Evolutionary conservation across 805 yeast genomes (phyloP), one percentile per base, ranked within the genome.

Genomic region (Candida insectorum): DNA sequence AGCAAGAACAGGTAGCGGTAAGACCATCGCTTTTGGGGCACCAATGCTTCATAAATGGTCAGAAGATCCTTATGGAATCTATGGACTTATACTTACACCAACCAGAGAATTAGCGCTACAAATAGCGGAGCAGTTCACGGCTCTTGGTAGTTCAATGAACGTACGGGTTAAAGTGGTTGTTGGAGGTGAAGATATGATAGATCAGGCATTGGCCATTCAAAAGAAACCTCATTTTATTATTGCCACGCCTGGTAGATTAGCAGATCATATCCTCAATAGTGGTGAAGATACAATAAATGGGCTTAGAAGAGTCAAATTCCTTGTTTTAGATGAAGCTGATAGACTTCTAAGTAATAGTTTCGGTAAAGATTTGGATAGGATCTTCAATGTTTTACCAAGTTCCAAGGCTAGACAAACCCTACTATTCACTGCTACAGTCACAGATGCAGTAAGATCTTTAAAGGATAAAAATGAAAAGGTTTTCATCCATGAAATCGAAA

Each of bases 1-100:
- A 26, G 98, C 98, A 20, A 85, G 85, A 57, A 93, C 98, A 0
- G 98, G 98, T 60, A 82, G 95, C 12, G 98, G 98, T 74, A 93
- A 93, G 56, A 93, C 98, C 2, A 79, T 93, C 15, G 96, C 97
- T 1, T 93, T 93, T 71, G 97, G 91, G 1, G 94, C 87, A n/a
- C 98, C 98, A 2, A 91, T 93, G 86, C 66, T 93, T 36, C 78
- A 95, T 1, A 73, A 82, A 51, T 93, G 97, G 96, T 85, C 97
- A 0, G 84, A 81, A 45, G 97, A 93, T 55, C 98, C 98, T 1
- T 75, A 75, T 57, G 98, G 97, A 1, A 84, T 93, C 24, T 93
- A 71, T 58, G 98, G 97, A 3, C 63, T 93, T 2, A 75, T 93
- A 1, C 58, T 93, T 36, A 93, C 98, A 0, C 98, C 98, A 4